Base-by-base conservation (phyloP, 495 filamentous ascomycete species). In the Chlorociboria aeruginascens region DNA sequence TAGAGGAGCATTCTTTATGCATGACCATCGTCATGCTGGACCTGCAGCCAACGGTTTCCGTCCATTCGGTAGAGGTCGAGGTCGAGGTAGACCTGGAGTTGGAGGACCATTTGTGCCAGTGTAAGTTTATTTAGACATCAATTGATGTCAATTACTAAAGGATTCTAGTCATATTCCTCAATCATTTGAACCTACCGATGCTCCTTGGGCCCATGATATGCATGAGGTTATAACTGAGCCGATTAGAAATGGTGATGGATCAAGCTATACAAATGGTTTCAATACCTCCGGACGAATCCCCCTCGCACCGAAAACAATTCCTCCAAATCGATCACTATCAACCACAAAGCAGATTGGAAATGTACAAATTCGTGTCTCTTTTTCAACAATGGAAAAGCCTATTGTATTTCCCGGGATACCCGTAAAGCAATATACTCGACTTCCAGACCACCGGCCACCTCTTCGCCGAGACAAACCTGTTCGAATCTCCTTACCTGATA, bases 401-500 rank as follows among this genome's bases (percentile, higher is more conserved):
- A 77, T 85, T 44, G 60, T 71, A 35, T 86, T 89, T 55, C 63
- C 83, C 20, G 73, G 78, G 31, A 77, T 95, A 39, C 77, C 83
- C 42, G 76, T 89, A 43, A 86, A 82, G 59, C 81, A 87, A 50
- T 87, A 99, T 62, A 95, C 88, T 25, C 88, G 88, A 49, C 76
- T 99, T 31, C 92, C 92, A 49, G 86, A 95, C 57, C 92, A 97
- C 64, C 81, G 92, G 8, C 93, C 92, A 43, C 92, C 92, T 31
- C 74, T 99, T 32, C 84, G 92, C 42, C 85, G 92, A 39, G 92
- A 99, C 63, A 99, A 97, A 59, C 93, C 93, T 10, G 92, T 97
- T 28, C 82, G 92, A 38, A 86, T 99, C 47, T 95, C 89, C 25
- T 71, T 99, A 37, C 92, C 92, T 7, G 77, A 82, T 16, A 73